A percentile compares a stretch with the other conserved stretches of the same genome.
Evolutionary conservation across 129 eudicot species (phyloP).

Genomic region (Flaveria robusta): DNA sequence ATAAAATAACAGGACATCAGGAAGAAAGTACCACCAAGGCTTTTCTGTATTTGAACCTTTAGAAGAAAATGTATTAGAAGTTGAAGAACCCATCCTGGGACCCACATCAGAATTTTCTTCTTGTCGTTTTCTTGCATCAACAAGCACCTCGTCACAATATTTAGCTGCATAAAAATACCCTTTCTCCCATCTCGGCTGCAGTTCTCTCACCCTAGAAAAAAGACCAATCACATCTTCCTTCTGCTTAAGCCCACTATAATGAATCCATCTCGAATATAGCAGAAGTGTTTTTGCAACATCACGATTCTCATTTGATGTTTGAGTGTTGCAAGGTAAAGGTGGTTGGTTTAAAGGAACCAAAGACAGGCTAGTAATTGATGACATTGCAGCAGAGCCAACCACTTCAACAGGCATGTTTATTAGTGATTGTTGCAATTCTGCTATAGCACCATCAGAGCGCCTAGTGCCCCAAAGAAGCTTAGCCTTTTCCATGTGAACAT

Average conservation of each 20-base stretch:
- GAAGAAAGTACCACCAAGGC: conserved; percentile 85
- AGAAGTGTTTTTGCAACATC: conserved; percentile 86
- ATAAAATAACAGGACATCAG: conserved; percentile 80
- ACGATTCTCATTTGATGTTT: conserved; percentile 58
- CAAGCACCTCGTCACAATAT: conserved; percentile 92
- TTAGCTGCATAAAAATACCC: conserved; percentile 91
- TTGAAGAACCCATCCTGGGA: conserved; percentile 49
- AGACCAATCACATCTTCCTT: conserved; percentile 87
- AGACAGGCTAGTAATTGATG: conserved; percentile 86
- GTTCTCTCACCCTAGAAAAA: conserved; percentile 83
- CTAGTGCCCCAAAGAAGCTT: conserved; percentile 97
- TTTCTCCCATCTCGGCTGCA: conserved; percentile 98
- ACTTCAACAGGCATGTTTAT: conserved; percentile 79
- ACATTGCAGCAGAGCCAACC: conserved; percentile 78
- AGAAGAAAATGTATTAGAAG: conserved; percentile 27
- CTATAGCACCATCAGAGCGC: conserved; percentile 93
- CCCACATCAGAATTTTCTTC: conserved; percentile 66
- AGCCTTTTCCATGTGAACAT: conserved; percentile 97
- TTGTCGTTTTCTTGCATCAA: conserved; percentile 91
- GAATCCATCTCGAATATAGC: conserved; percentile 93
- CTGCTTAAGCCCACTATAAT: conserved; percentile 89
- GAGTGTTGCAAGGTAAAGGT: conserved; percentile 53
- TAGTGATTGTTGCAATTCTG: conserved; percentile 87
- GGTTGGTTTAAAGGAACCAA: conserved; percentile 69
- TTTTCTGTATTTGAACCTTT: conserved; percentile 51